Conservation (phyloP, 495 filamentous ascomycete genomes). For the Trypethelium eluteriae region DNA sequence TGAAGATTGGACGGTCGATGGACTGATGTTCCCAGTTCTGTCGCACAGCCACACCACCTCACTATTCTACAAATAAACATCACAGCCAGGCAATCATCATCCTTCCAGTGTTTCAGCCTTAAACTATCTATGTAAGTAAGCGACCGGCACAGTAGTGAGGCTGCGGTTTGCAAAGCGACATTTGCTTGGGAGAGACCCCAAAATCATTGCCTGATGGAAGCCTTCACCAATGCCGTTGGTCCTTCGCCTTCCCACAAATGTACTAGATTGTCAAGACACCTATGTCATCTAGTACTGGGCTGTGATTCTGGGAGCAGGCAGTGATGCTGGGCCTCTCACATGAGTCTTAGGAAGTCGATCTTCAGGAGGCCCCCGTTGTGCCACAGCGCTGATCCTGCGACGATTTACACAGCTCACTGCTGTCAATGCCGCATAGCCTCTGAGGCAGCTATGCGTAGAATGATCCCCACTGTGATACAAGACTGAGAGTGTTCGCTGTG, state of each 20-base stretch:
- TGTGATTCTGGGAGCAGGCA: background rate
- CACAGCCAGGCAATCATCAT: background rate
- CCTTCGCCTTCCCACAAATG: background rate
- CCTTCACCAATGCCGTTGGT: background rate
- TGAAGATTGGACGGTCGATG: too few relatives aligned
- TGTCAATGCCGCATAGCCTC: background rate
- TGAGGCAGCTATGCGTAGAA: background rate
- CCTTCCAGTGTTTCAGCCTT: background rate
- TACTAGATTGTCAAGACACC: background rate
- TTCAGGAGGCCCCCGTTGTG: background rate
- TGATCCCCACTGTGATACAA: background rate
- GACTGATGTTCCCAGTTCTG: too few relatives aligned
- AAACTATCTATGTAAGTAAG: too few relatives aligned
- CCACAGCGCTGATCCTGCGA: background rate
- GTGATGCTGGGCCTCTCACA: background rate
- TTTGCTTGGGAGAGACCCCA: background rate
- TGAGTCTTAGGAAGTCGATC: background rate
- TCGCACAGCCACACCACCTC: too few relatives aligned
- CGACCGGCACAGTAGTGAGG: too few relatives aligned
- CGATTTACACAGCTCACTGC: background rate
- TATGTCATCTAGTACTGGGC: too few relatives aligned
- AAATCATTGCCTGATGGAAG: background rate
- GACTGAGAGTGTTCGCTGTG: background rate
- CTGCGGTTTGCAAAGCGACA: background rate
- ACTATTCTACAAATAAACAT: constrained; percentile 8